Conservation (phyloP, 2,329 filamentous ascomycete genomes). For the Botrytis cinerea region DNA sequence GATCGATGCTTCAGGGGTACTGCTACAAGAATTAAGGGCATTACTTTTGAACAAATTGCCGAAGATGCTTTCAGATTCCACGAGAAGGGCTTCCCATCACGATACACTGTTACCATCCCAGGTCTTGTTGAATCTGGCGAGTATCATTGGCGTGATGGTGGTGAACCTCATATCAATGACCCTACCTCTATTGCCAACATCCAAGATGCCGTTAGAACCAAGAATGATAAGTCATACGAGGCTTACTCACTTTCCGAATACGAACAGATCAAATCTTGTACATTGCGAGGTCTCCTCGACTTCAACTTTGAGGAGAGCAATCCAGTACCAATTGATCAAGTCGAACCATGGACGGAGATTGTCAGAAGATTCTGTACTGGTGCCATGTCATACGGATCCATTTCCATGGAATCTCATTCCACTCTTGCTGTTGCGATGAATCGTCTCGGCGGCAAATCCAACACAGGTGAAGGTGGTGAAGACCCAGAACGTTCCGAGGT, state of each 20-base stretch:
- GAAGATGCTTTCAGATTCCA: conserved; percentile 94
- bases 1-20: conserved; percentile 95
- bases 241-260: conserved; percentile 92
- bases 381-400: conserved; percentile 98
- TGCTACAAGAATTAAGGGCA: conserved; percentile 88
- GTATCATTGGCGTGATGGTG: conserved; percentile 97
- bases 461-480: conserved; percentile 96
- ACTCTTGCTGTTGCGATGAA: conserved; percentile 97
- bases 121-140: conserved; percentile 91
- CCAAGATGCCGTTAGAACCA: conserved; percentile 91
- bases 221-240: conserved; percentile 98
- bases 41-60: conserved; percentile 90
- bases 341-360: conserved; percentile 97
- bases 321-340: conserved; percentile 90
- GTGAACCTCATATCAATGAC: conserved; percentile 93
- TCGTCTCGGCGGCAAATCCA: conserved; percentile 91
- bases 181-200: conserved; percentile 94
- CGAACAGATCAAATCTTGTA: conserved; percentile 96
- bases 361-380: conserved; percentile 95
- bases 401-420: conserved; percentile 97
- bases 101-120: conserved; percentile 72
- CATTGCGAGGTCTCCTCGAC: conserved; percentile 88
- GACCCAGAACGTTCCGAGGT: conserved; percentile 86
- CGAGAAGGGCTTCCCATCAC: conserved; percentile 86
- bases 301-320: conserved; percentile 90